These are phyloP conservation scores for Teratosphaeria pseudoeucalypti DNA, from an alignment of 2,329 filamentous ascomycete species.

Conservation along the genomic window DNA sequence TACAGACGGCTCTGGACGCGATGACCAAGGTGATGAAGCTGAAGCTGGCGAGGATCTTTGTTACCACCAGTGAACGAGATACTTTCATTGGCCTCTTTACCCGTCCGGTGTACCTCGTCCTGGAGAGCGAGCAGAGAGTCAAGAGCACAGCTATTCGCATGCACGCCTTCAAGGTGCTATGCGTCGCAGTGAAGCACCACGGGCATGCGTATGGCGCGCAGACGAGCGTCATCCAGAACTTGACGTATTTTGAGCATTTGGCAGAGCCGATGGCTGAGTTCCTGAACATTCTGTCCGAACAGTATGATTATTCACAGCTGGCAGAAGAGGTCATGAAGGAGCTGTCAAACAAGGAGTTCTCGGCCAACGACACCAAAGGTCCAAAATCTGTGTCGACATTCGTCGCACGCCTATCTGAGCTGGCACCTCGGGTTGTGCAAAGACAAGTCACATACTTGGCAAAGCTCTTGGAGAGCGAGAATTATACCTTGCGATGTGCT, in stretches of 20 bases:
- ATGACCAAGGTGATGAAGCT: slow-evolving; percentile 95
- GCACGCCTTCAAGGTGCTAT: slow-evolving; percentile 95
- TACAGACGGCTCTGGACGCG: slow-evolving; percentile 78
- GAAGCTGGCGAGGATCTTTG: slow-evolving; percentile 83
- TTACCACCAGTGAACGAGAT: slow-evolving; percentile 92
- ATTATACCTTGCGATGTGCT: slow-evolving; percentile 85
- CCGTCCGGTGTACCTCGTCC: slow-evolving; percentile 80
- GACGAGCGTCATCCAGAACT: slow-evolving; percentile 93
- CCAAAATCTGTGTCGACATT: slow-evolving; percentile 95
- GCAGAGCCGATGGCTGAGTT: slow-evolving; percentile 99
- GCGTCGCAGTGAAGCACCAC: slow-evolving; percentile 93
- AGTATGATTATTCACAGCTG: slow-evolving; percentile 94
- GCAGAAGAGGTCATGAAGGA: slow-evolving; percentile 89
- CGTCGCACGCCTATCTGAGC: slow-evolving; percentile 82
- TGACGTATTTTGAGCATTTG: slow-evolving; percentile 98
- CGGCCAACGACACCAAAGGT: slow-evolving; percentile 86
- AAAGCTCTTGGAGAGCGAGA: slow-evolving; percentile 94
- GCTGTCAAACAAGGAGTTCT: slow-evolving; percentile 95
- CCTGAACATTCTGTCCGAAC: slow-evolving; percentile 85
- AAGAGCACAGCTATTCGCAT: slow-evolving; percentile 85
- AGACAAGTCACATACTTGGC: slow-evolving; percentile 95
- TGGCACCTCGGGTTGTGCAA: slow-evolving; percentile 83
- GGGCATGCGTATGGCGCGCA: slow-evolving; percentile 94
- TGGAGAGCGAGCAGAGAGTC: slow-evolving; percentile 87
- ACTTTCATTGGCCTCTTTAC: slow-evolving; percentile 90